Evolutionary conservation across 768 basidiomycete species (phyloP), one percentile per base, ranked within the genome.

Genomic region (Terana coerulea): DNA sequence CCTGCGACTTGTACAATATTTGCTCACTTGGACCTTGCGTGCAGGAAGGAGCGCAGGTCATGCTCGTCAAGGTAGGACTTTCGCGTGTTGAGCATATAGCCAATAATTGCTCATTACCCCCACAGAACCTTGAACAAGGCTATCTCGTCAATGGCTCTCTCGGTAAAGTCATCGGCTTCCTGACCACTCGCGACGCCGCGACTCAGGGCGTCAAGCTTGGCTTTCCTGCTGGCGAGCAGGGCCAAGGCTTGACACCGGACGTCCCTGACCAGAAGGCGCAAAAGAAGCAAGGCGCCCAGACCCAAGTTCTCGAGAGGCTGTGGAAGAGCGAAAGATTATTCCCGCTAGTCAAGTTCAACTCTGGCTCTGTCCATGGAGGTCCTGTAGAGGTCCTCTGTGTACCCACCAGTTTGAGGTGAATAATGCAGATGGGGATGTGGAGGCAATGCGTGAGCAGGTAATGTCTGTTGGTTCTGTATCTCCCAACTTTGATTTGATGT

Each of bases 31-130:
- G 10, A 43, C 22, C n/a, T 34, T 17, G 10, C 33, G 33, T 17
- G 5, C 52, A 91, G 79, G 72, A 84, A 47, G 85, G 85, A 12
- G 88, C 90, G 6, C 93, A 95, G 63, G 93, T 95, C 4, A 91
- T 91, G 88, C 64, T 88, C 1, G 74, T 87, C 55, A 86, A 86
- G 73, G 85, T 80, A 51, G 7, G 42, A 36, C 31, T n/a, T 14
- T 43, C 46, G 33, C 46, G 15, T 40, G 9, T 44, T 37, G 43
- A 11, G 25, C 2, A 5, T n/a, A 15, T 17, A 11, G 5, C 43
- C 15, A 39, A n/a, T 14, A 6, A 21, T 22, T 10, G 26, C 22
- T 33, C 37, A 22, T 36, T 54, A 8, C 49, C 36, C 30, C n/a
- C 42, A 21, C 56, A 88, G 85, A 88, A 88, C 56, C 63, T 87